Evolutionary conservation across 164 flowering plant genomes (phyloP).

Genomic region (Platanus orientalis): DNA sequence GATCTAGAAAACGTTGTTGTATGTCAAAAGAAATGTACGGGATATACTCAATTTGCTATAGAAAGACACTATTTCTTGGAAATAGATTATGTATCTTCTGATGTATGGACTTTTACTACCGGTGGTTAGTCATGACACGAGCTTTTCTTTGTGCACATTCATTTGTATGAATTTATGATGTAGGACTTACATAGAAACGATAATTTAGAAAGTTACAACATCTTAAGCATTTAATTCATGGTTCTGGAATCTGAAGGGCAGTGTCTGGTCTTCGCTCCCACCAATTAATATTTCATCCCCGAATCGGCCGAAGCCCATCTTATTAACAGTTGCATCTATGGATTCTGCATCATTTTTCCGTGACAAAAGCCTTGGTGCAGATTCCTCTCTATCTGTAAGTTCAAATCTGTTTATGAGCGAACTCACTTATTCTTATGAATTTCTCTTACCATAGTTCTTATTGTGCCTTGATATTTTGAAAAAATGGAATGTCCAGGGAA

Average conservation of each 20-base stretch:
- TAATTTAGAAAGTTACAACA: neutral
- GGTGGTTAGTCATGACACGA: neutral
- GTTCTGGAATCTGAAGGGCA: conserved; percentile 69
- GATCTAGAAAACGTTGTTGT: neutral
- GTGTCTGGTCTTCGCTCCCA: conserved; percentile 97
- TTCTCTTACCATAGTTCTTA: neutral
- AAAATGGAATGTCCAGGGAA: conserved; percentile 45
- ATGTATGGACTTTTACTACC: neutral
- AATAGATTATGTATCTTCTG: neutral
- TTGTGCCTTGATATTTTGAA: conserved; percentile 7
- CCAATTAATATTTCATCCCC: conserved; percentile 58
- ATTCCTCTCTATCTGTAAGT: conserved; percentile 90
- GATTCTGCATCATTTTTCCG: conserved; percentile 95
- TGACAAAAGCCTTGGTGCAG: conserved; percentile 90
- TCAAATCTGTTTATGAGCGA: neutral
- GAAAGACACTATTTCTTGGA: neutral
- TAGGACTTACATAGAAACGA: neutral
- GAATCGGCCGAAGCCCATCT: conserved; percentile 46
- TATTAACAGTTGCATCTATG: conserved; percentile 67
- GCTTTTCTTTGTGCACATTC: neutral
- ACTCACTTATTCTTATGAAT: neutral
- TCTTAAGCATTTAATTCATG: conserved; percentile 21
- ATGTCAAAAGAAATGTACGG: too few relatives aligned
- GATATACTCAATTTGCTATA: too few relatives aligned
- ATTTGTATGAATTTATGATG: too few relatives aligned